Evolutionary conservation across 257 asterid species (phyloP).

Genomic region (Primulina huaijiensis): DNA sequence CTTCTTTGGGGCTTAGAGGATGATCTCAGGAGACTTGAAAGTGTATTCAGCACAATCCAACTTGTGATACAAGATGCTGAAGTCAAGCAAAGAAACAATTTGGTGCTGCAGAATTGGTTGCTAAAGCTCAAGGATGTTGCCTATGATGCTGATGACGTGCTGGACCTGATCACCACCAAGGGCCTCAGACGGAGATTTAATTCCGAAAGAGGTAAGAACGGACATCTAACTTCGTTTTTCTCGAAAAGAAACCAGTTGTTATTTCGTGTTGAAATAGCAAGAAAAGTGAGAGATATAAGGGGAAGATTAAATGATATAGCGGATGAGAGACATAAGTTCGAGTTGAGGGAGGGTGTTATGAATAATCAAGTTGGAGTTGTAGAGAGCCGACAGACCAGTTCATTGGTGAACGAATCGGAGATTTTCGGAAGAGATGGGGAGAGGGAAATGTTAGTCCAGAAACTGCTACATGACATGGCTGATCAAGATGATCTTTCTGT

Average conservation of each 20-base stretch:
- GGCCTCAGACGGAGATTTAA: background rate
- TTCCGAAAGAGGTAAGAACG: too few relatives aligned
- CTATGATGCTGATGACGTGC: background rate
- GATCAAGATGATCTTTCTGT: constrained; percentile 24
- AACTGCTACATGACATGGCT: constrained; percentile 7
- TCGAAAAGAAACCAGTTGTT: too few relatives aligned
- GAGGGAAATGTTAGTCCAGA: constrained; percentile 24
- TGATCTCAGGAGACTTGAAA: background rate
- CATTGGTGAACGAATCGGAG: constrained; percentile 27
- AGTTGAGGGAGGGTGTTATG: too few relatives aligned
- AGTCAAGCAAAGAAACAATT: background rate
- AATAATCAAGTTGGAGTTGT: background rate
- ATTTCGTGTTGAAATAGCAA: background rate
- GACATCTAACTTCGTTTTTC: too few relatives aligned
- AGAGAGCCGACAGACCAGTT: background rate
- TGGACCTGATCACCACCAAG: background rate
- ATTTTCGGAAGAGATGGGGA: constrained; percentile 34
- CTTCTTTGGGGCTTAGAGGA: background rate
- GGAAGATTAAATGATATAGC: background rate
- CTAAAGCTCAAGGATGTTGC: background rate
- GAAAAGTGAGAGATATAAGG: background rate
- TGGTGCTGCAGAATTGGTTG: background rate
- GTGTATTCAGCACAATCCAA: background rate
- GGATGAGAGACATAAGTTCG: background rate
- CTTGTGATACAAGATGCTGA: background rate